Percentiles rank a stretch among this genome's conserved stretches.
Conservation (phyloP, 192 early-diverging fungal genomes). For the Phlyctochytrium arcticum region DNA sequence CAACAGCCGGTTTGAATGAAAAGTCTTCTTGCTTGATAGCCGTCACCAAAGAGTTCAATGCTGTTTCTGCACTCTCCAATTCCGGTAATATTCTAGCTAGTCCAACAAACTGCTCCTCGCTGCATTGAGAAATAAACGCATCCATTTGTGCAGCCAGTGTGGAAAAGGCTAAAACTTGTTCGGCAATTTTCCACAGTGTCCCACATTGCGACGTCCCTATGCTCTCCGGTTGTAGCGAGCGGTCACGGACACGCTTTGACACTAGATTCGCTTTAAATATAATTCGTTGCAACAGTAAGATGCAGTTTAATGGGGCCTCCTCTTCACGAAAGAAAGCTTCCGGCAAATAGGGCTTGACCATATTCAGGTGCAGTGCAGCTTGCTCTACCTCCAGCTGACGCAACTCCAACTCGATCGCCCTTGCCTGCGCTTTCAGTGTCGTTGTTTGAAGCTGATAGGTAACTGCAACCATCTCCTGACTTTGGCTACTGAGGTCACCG, state of each 20-base stretch:
- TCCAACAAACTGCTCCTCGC: slow-evolving; percentile 65
- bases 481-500: slow-evolving; percentile 6
- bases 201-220: too few relatives aligned
- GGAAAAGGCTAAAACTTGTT: too few relatives aligned
- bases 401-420: slow-evolving; percentile 87
- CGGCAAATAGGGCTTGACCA: slow-evolving; percentile 74
- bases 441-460: slow-evolving; percentile 79
- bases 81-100: slow-evolving; percentile 76
- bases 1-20: too few relatives aligned
- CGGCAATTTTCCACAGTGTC: too few relatives aligned
- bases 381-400: slow-evolving; percentile 82
- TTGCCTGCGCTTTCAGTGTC: slow-evolving; percentile 77
- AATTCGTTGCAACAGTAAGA: slow-evolving; percentile 77
- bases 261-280: slow-evolving; percentile 75
- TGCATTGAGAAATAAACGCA: slow-evolving; percentile 60
- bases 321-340: slow-evolving; percentile 80
- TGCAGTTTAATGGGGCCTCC: slow-evolving; percentile 65
- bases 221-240: too few relatives aligned
- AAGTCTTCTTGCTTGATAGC: slow-evolving; percentile 75
- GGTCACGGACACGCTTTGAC: slow-evolving; percentile 28
- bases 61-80: slow-evolving; percentile 65
- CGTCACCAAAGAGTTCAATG: slow-evolving; percentile 68
- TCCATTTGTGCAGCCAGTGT: slow-evolving; percentile 65
- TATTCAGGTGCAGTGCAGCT: slow-evolving; percentile 66
- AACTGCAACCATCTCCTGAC: slow-evolving; percentile 74